Base-by-base conservation (phyloP, 1,139 yeast species). In the Pichia sp. region DNA sequence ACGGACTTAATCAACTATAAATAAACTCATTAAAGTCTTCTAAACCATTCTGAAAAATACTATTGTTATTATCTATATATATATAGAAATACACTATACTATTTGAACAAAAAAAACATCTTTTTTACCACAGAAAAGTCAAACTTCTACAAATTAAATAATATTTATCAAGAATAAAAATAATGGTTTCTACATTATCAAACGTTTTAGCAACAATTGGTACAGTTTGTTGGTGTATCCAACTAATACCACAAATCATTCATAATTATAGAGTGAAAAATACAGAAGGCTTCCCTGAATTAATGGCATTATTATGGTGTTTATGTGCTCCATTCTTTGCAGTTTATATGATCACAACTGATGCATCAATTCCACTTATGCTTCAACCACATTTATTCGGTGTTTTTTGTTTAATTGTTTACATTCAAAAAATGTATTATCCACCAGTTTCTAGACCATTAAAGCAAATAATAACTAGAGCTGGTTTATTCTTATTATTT, bases 141-240 rank as follows among this genome's bases (percentile, higher is more conserved):
- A n/a, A n/a, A n/a, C n/a, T n/a, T n/a, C n/a, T n/a, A n/a, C n/a
- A n/a, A n/a, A n/a, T n/a, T n/a, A n/a, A n/a, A n/a, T n/a, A n/a
- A n/a, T n/a, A n/a, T n/a, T n/a, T n/a, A n/a, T n/a, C n/a, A n/a
- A n/a, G n/a, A n/a, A n/a, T n/a, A n/a, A 2, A n/a, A 3, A 35
- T 9, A 2, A 51, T 50, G 53, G 44, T 41, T 12, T 50, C 55
- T 11, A 40, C 51, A 10, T 87, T 87, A 2, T 78, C 86, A 26
- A 87, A 86, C 43, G 89, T 85, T 8, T 71, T 87, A 49, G 96
- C 87, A n/a, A 87, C 96, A 8, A 71, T 84, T 2, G 97, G 96
- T 16, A 89, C 97, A 0, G 78, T 89, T 5, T 73, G 86, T 50
- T 90, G 97, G 96, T 89, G 96, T 63, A 68, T 89, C 52, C 97